Percentiles rank a stretch among this genome's conserved stretches.
Evolutionary conservation across 495 filamentous ascomycete genomes (phyloP).

Genomic region (Xylaria acuta): DNA sequence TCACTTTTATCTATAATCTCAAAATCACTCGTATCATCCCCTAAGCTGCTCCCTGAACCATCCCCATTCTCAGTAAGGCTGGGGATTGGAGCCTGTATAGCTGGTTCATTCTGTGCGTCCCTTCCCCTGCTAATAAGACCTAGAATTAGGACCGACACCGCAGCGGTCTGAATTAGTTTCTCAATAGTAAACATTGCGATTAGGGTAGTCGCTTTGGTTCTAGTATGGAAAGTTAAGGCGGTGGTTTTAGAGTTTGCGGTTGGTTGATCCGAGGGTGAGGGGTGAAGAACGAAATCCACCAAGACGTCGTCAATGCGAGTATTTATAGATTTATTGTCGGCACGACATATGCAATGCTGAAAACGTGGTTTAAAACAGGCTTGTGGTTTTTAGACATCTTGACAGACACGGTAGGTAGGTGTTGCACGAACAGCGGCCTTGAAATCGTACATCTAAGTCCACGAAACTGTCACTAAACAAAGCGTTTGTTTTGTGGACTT

Average conservation of each 20-base stretch:
- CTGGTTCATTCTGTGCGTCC: neutral
- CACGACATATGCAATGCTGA: neutral
- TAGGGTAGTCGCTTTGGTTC: neutral
- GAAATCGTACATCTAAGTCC: neutral
- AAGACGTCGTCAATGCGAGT: neutral
- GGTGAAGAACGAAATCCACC: neutral
- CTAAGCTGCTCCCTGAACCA: neutral
- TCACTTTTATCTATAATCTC: neutral
- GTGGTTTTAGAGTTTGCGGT: neutral
- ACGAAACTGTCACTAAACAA: too few relatives aligned
- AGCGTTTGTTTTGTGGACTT: too few relatives aligned
- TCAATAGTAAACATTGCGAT: neutral
- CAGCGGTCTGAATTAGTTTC: neutral
- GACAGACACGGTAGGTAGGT: neutral
- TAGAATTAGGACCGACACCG: neutral
- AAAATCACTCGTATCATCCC: neutral
- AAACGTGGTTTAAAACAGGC: neutral
- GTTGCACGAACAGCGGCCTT: neutral
- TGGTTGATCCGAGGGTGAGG: neutral
- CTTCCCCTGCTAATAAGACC: neutral
- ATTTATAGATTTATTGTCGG: neutral
- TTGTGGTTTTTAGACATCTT: neutral
- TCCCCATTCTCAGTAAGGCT: neutral
- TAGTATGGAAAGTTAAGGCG: neutral
- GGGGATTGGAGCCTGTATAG: neutral